A percentile compares a stretch with the other conserved stretches of the same genome.
These are phyloP conservation scores for Ganoderma lucidum DNA, from an alignment of 1,284 basidiomycete genomes.

Conservation along the genomic window DNA sequence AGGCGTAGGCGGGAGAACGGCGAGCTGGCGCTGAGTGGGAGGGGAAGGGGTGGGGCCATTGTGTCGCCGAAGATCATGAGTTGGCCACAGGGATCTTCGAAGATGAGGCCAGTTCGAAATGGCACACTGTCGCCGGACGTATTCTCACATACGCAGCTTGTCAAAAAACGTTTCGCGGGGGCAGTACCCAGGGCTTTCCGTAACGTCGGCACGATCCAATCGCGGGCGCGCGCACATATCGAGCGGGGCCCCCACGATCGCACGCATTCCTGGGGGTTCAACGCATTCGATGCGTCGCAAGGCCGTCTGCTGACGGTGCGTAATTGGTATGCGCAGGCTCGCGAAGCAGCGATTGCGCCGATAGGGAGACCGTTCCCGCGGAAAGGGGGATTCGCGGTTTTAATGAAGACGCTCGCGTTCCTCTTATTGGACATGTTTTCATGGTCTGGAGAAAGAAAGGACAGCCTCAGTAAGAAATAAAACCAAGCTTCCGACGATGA, in stretches of 20 bases:
- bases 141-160: conserved; percentile 19
- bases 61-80: conserved; percentile 21
- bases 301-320: conserved; percentile 11
- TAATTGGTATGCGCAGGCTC: conserved; percentile 8
- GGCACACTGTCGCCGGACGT: conserved; percentile 8
- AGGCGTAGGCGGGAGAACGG: conserved; percentile 1
- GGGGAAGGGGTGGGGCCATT: conserved; percentile 5
- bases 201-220: conserved; percentile 13
- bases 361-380: conserved; percentile 18
- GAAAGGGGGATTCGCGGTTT: conserved; percentile 4
- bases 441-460: conserved; percentile 11
- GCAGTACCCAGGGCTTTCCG: conserved; percentile 13
- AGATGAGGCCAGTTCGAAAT: conserved; percentile 19
- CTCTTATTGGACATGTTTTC: background rate
- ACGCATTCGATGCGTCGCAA: background rate
- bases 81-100: conserved; percentile 15
- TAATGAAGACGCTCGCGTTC: conserved; percentile 2
- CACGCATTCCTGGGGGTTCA: conserved; percentile 1
- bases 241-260: conserved; percentile 2
- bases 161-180: conserved; percentile 16
- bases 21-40: conserved; percentile 5
- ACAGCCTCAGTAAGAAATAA: conserved; percentile 5
- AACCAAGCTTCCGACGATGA: conserved; percentile 8
- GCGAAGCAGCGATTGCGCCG: conserved; percentile 21
- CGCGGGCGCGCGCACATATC: background rate